A percentile compares a stretch with the other conserved stretches of the same genome.
Conservation (phyloP, 371 early-diverging fungal genomes). For the Rhizomucor miehei region DNA sequence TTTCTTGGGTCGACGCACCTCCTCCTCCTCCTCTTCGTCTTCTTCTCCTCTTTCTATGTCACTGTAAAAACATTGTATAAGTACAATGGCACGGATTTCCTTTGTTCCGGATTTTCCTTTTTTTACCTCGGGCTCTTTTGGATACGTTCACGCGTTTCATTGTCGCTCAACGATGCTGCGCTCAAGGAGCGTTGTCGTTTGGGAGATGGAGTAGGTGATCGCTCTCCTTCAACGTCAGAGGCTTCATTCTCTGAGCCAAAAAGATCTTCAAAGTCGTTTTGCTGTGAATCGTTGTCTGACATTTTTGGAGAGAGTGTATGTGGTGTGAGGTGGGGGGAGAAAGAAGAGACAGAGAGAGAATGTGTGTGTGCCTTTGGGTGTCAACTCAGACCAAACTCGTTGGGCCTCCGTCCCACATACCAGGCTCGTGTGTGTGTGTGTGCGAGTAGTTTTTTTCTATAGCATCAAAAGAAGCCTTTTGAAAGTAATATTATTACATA, state of each 20-base stretch:
- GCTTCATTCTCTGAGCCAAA: constrained; percentile 53
- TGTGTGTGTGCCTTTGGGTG: too few species aligned
- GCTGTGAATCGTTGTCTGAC: constrained; percentile 19
- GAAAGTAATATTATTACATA: too few species aligned
- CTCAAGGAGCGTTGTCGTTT: neutral
- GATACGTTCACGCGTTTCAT: constrained; percentile 6
- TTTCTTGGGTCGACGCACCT: constrained; percentile 24
- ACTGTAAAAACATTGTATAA: neutral
- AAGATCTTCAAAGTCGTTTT: constrained; percentile 36
- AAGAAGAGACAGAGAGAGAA: too few species aligned
- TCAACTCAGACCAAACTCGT: too few species aligned
- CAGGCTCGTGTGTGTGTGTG: too few species aligned
- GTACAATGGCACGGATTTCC: too few species aligned
- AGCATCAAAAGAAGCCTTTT: too few species aligned
- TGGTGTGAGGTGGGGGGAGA: neutral
- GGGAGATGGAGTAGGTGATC: constrained; percentile 5
- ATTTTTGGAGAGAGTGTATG: neutral
- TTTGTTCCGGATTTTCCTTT: too few species aligned
- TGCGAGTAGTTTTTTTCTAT: too few species aligned
- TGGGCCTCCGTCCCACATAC: too few species aligned
- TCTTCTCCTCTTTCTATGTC: neutral
- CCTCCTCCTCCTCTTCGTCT: constrained; percentile 26
- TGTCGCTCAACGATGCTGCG: constrained; percentile 10
- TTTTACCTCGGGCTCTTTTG: constrained; percentile 5
- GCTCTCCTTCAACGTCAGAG: constrained; percentile 30